A percentile compares a stretch with the other conserved stretches of the same genome.
phyloP scores from a whole-genome alignment of 1,139 yeast species.

The Taphrina flavorubra region DNA sequence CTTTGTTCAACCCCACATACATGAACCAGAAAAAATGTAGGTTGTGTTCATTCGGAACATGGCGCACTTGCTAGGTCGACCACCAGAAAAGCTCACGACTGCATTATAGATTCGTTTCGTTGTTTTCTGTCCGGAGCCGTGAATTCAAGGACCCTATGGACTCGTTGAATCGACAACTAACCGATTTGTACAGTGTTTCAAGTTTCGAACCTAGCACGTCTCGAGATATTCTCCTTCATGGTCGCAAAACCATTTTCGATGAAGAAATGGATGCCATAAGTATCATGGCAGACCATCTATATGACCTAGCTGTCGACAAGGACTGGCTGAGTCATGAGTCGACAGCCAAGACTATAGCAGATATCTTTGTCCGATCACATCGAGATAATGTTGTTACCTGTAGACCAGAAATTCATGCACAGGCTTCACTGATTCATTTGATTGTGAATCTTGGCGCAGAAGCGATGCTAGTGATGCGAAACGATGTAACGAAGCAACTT shows the following conservation, averaged over 20 bases:
- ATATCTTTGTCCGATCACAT: background rate
- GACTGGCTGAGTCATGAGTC: constrained; percentile 17
- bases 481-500: background rate
- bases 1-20: too few species aligned
- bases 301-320: constrained; percentile 12
- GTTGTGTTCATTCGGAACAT: too few species aligned
- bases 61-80: too few species aligned
- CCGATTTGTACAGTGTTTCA: too few species aligned
- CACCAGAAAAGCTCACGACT: too few species aligned
- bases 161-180: too few species aligned
- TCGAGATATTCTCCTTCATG: too few species aligned
- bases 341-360: constrained; percentile 9
- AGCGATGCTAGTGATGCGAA: constrained; percentile 21
- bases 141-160: too few species aligned
- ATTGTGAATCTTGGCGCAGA: constrained; percentile 2
- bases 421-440: background rate
- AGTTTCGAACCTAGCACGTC: too few species aligned
- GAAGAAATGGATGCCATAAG: constrained; percentile 32
- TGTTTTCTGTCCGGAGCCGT: too few species aligned
- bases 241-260: background rate
- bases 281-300: constrained; percentile 42
- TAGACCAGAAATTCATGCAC: background rate
- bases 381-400: background rate
- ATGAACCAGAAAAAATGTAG: too few species aligned
- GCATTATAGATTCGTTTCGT: too few species aligned